Conservation (phyloP, 805 yeast genomes). For the Cyberlindnera samutprakarnensis region DNA sequence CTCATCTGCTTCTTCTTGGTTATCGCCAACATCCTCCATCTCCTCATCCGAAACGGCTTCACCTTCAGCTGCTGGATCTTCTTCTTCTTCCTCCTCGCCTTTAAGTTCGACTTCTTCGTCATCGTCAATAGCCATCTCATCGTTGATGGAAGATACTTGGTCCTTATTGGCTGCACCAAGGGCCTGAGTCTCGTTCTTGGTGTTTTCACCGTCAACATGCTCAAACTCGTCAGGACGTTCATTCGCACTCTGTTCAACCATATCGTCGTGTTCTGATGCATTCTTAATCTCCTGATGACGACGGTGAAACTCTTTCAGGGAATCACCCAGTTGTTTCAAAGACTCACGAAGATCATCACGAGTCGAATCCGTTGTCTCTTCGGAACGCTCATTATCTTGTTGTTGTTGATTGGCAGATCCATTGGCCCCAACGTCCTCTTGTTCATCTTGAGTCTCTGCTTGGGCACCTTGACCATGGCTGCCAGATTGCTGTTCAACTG, state of each 20-base stretch:
- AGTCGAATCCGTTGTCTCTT: slow-evolving; percentile 40
- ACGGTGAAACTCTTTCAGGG: slow-evolving; percentile 84
- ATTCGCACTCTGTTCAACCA: slow-evolving; percentile 43
- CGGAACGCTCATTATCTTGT: slow-evolving; percentile 34
- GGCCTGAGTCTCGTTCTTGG: slow-evolving; percentile 82
- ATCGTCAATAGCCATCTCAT: slow-evolving; percentile 77
- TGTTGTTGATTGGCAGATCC: slow-evolving; percentile 46
- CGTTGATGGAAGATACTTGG: slow-evolving; percentile 67
- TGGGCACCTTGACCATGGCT: slow-evolving; percentile 59
- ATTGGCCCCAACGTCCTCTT: slow-evolving; percentile 61
- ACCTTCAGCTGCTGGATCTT: slow-evolving; percentile 25
- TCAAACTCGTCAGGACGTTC: slow-evolving; percentile 82
- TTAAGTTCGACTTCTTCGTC: slow-evolving; percentile 33
- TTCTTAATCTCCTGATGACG: slow-evolving; percentile 84
- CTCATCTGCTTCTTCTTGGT: slow-evolving; percentile 32
- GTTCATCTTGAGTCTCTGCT: slow-evolving; percentile 45
- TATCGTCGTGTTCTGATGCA: slow-evolving; percentile 43
- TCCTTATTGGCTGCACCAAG: slow-evolving; percentile 84
- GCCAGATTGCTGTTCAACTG: slow-evolving; percentile 53
- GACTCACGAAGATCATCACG: slow-evolving; percentile 68
- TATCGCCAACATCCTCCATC: slow-evolving; percentile 24
- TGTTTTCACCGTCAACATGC: slow-evolving; percentile 73
- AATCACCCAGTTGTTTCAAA: slow-evolving; percentile 83
- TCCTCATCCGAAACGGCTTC: slow-evolving; percentile 20
- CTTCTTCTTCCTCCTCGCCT: slow-evolving; percentile 26